A percentile compares a stretch with the other conserved stretches of the same genome.
Conservation (phyloP, 176 grass and related monocot genomes). For the Phyllostachys edulis region DNA sequence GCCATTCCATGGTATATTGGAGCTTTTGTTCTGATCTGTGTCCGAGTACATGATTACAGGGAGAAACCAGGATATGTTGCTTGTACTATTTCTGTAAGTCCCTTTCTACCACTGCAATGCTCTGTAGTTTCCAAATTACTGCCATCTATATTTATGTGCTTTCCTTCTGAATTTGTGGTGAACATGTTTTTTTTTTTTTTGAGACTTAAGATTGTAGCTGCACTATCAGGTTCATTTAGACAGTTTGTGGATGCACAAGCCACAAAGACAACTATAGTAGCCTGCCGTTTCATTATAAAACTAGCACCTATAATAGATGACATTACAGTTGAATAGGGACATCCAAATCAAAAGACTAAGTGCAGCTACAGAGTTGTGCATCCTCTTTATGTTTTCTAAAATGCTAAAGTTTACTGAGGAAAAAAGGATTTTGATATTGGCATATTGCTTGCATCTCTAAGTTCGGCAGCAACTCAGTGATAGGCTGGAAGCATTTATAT, state of each 20-base stretch:
- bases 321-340: neutral
- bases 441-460: neutral
- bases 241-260: neutral
- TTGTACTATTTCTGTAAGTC: conserved; percentile 94
- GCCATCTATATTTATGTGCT: neutral
- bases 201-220: neutral
- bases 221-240: neutral
- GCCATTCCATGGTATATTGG: conserved; percentile 97
- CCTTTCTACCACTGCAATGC: neutral
- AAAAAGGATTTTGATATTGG: neutral
- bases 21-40: conserved; percentile 79
- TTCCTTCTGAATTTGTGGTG: neutral
- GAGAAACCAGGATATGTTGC: conserved; percentile 94
- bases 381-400: neutral
- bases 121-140: neutral
- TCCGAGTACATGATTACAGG: conserved; percentile 74
- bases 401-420: neutral
- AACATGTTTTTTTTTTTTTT: neutral
- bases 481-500: neutral
- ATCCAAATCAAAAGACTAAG: neutral
- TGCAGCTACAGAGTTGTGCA: neutral
- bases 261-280: neutral
- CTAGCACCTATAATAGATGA: neutral
- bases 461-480: neutral
- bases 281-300: neutral